Evolutionary conservation across 1,284 basidiomycete species (phyloP), one percentile per base, ranked within the genome.

Genomic region (Pterulicium gracile): DNA sequence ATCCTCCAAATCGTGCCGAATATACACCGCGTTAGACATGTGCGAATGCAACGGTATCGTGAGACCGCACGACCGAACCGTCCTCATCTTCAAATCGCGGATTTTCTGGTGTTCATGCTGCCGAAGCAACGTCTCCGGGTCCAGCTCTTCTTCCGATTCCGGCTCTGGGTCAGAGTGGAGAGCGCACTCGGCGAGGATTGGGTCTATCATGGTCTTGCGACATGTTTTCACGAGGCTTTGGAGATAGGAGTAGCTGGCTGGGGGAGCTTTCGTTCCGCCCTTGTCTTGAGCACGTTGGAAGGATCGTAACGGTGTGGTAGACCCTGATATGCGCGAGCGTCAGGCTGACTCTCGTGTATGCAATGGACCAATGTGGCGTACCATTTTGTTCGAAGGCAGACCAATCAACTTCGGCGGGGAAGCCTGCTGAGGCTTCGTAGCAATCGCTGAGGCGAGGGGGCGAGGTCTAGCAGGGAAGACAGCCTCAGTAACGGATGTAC

Each of bases 211-310:
- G 4, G 61, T 60, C 19, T 60, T 62, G 41, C 73, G 67, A 1
- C 73, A 70, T 18, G 69, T 62, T 51, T 73, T 73, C 47, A 86
- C 79, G 51, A 82, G 62, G 44, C 64, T 63, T 56, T 84, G 82
- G 1, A 84, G 72, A 24, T 71, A 61, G n/a, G 79, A 81, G 3
- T 75, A 70, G 0, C 66, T 63, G 0, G 71, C 68, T 7, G 56
- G 59, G 46, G 78, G 74, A 5, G 55, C 61, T 13, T 55, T 53
- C 17, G 61, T 53, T 14, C 52, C 55, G 3, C 72, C 72, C 12
- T 17, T 4, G 15, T 39, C 4, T 5, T n/a, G n/a, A n/a, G n/a
- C n/a, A n/a, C n/a, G n/a, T n/a, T n/a, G n/a, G n/a, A n/a, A n/a
- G 7, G 7, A 13, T 39, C 36, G 5, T 39, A 17, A 7, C 7